phyloP scores from a whole-genome alignment of 176 grass and related monocot species.

The Lolium rigidum region DNA sequence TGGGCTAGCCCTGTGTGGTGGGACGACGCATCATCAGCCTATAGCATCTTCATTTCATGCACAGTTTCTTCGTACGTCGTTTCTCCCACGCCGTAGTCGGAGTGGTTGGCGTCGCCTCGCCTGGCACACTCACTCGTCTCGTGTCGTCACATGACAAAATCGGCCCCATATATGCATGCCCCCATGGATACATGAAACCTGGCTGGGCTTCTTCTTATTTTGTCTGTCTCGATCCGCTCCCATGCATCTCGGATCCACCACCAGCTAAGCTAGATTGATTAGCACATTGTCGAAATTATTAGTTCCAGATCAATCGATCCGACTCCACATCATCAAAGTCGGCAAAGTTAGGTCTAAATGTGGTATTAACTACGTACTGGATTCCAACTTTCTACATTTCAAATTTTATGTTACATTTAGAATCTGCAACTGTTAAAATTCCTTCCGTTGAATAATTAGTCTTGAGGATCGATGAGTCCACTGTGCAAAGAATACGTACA shows the following conservation, averaged over 20 bases:
- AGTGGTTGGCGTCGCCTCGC: background rate
- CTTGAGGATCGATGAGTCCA: background rate
- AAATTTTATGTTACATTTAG: background rate
- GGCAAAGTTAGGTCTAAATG: background rate
- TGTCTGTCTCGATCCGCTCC: conserved; percentile 1
- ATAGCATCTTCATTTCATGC: conserved; percentile 37
- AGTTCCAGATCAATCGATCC: background rate
- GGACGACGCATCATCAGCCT: background rate
- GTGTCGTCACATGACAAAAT: conserved; percentile 5
- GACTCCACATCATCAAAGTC: background rate
- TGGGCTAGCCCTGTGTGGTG: background rate
- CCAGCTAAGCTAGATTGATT: background rate
- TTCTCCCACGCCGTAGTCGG: background rate
- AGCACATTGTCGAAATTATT: background rate
- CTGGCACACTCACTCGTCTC: background rate
- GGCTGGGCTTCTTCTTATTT: conserved; percentile 9
- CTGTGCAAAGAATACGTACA: background rate
- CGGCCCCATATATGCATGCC: background rate
- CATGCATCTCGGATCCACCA: conserved; percentile 1
- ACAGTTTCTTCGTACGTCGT: conserved; percentile 12
- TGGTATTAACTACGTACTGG: background rate
- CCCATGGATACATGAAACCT: background rate
- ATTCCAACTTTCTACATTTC: no score
- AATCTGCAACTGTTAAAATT: background rate
- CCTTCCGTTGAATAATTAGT: background rate